Base-by-base conservation (phyloP, 257 asterid species). In the Thymus quinquecostatus region DNA sequence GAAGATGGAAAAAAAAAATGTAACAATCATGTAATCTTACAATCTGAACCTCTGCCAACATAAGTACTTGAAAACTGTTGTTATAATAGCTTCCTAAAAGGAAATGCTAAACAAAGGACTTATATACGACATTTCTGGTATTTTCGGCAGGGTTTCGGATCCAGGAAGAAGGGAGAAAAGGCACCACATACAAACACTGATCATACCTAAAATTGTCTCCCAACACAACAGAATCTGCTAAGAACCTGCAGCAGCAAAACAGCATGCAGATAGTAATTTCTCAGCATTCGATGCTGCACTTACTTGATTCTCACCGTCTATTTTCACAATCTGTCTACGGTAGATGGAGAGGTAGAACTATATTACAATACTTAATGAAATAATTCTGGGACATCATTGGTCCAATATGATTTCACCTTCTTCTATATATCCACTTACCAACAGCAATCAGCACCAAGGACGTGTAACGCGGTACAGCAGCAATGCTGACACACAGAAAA, bases 171-270 rank as follows among this genome's bases (percentile, higher is more conserved):
- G 53, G 6, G 41, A 43, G 57, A 14, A 9, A 38, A 56, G 11
- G 36, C 66, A 30, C 28, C 57, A 53, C 28, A 43, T 61, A 70
- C 68, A 60, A 69, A 67, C 54, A 75, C 68, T n/a, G 65, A 68
- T 44, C 67, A 55, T 82, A 80, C 79, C 29, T n/a, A n/a, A 49
- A 74, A 75, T 70, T 55, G 72, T 66, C 71, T 34, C 77, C 87
- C 81, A 78, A 71, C 78, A 79, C 75, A 83, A 33, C 57, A 75
- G 53, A 59, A 53, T 80, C 85, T 84, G 65, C 84, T 60, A 72
- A 80, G 7, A 54, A 86, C 89, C 92, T 86, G 92, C 89, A 84
- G 79, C 69, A 75, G 75, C 75, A 64, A 77, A 83, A 64, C 48
- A 80, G 43, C 59, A 34, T 56, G 50, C 30, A 69, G 21, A 30